These are phyloP conservation scores for Dalbergia cultrata DNA, from an alignment of 306 rosid species.

Conservation along the genomic window DNA sequence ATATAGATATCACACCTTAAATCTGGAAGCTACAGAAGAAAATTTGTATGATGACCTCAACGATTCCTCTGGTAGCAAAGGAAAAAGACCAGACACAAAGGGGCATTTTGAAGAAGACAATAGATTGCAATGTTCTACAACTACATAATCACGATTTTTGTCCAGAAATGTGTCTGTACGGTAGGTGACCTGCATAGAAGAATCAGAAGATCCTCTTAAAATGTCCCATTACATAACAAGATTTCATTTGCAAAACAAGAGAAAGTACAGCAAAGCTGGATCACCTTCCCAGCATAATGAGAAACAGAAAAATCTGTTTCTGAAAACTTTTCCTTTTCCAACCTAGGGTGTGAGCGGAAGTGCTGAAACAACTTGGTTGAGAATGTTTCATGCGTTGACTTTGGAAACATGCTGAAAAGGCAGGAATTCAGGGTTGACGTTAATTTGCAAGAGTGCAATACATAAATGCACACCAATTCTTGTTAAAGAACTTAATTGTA, in stretches of 20 bases:
- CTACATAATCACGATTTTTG: slow-evolving; percentile 97
- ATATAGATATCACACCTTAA: slow-evolving; percentile 70
- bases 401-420: slow-evolving; percentile 92
- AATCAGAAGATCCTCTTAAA: slow-evolving; percentile 30
- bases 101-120: slow-evolving; percentile 85
- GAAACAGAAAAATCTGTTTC: slow-evolving; percentile 89
- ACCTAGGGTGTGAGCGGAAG: slow-evolving; percentile 74
- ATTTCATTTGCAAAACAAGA: slow-evolving; percentile 27
- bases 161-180: slow-evolving; percentile 89
- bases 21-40: slow-evolving; percentile 95
- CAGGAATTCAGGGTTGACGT: slow-evolving; percentile 58
- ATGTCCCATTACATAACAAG: slow-evolving; percentile 15
- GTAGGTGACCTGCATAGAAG: slow-evolving; percentile 79
- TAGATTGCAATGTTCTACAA: slow-evolving; percentile 90
- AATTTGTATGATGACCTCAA: slow-evolving; percentile 93
- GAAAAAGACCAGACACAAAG: slow-evolving; percentile 80
- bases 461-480: slow-evolving; percentile 58
- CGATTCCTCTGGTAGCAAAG: slow-evolving; percentile 78
- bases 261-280: slow-evolving; percentile 36
- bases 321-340: slow-evolving; percentile 87
- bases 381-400: slow-evolving; percentile 91
- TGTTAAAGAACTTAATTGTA: slow-evolving; percentile 65
- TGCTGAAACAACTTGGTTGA: slow-evolving; percentile 94
- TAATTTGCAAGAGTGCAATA: slow-evolving; percentile 41
- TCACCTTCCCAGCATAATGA: slow-evolving; percentile 99